Evolutionary conservation across 2,329 filamentous ascomycete genomes (phyloP), one percentile per base, ranked within the genome.

Genomic region (Fusarium duplospermum): DNA sequence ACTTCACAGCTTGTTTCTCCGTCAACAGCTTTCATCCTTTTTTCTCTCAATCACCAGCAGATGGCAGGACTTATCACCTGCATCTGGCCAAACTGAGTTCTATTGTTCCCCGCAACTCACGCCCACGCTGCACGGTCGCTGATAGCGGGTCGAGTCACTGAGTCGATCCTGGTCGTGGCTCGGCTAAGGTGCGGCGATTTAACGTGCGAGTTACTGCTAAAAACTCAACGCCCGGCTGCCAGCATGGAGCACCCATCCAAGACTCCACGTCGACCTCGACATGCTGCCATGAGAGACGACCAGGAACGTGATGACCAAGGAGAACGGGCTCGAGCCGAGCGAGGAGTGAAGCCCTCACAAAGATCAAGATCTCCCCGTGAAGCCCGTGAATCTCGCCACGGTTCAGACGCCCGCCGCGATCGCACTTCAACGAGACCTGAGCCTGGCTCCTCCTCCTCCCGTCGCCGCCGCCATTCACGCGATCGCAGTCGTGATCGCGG

Each of bases 241-340:
- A 70, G 77, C 70, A 78, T 79, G 79, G 70, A 77, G 76, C 76
- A 77, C 71, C 72, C 75, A 78, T 71, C 79, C 76, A 77, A 77
- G 76, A 75, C 78, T 82, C 77, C 77, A 77, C 80, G 76, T 80
- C 80, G 78, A 76, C 78, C 77, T 80, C 80, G 78, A 80, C 74
- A 84, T 84, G 82, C 80, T 82, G 81, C 82, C 80, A 84, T 84
- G 83, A 84, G 73, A 78, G 81, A 84, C 80, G 78, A 78, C 67
- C 77, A 80, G 77, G 79, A 80, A 81, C 78, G 76, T 75, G 76
- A 83, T 78, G 81, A 83, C 61, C 76, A 81, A 74, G 78, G 81
- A 80, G 81, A 83, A 72, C 75, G 80, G 80, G 80, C 79, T 80
- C 80, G 81, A 75, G 74, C 76, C 70, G 81, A 82, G 71, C 80